phyloP scores from a whole-genome alignment of 2,329 filamentous ascomycete species.

The Penicillium sp. region DNA sequence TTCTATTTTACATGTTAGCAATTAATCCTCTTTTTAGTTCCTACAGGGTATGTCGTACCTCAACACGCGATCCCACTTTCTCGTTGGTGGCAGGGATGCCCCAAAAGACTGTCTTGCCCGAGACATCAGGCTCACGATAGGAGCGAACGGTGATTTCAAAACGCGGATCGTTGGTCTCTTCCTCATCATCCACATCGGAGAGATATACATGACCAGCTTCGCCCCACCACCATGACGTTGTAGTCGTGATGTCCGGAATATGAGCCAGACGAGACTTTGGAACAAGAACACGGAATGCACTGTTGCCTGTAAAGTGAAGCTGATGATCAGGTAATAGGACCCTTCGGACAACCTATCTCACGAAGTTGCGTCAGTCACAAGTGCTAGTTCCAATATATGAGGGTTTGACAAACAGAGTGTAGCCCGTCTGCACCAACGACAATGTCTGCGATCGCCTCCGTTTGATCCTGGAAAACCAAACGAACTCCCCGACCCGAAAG shows the following conservation, averaged over 20 bases:
- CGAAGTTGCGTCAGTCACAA: neutral
- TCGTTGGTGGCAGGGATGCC: slow-evolving; percentile 17
- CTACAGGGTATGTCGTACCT: slow-evolving; percentile 12
- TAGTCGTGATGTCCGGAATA: slow-evolving; percentile 31
- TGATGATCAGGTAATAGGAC: slow-evolving; percentile 45
- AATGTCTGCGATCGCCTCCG: slow-evolving; percentile 43
- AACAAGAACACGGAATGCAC: slow-evolving; percentile 50
- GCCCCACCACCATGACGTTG: slow-evolving; percentile 49
- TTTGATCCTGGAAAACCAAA: slow-evolving; percentile 51
- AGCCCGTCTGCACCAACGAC: slow-evolving; percentile 57
- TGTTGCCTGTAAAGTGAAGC: slow-evolving; percentile 52
- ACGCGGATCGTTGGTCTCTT: slow-evolving; percentile 28
- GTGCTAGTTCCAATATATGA: neutral
- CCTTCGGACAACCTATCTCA: slow-evolving; percentile 42
- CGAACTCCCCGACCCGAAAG: slow-evolving; percentile 38
- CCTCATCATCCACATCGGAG: slow-evolving; percentile 40
- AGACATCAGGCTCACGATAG: slow-evolving; percentile 13
- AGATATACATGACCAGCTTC: slow-evolving; percentile 46
- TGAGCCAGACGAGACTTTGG: slow-evolving; percentile 38
- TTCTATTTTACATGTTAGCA: slow-evolving; percentile 30
- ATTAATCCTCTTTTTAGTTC: neutral
- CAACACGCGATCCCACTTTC: slow-evolving; percentile 27
- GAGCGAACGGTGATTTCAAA: slow-evolving; percentile 44
- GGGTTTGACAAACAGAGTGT: slow-evolving; percentile 43
- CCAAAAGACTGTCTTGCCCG: slow-evolving; percentile 16